A percentile compares a stretch with the other conserved stretches of the same genome.
Evolutionary conservation across 169 alveolate species (phyloP).

Genomic region (Babesia microti): DNA sequence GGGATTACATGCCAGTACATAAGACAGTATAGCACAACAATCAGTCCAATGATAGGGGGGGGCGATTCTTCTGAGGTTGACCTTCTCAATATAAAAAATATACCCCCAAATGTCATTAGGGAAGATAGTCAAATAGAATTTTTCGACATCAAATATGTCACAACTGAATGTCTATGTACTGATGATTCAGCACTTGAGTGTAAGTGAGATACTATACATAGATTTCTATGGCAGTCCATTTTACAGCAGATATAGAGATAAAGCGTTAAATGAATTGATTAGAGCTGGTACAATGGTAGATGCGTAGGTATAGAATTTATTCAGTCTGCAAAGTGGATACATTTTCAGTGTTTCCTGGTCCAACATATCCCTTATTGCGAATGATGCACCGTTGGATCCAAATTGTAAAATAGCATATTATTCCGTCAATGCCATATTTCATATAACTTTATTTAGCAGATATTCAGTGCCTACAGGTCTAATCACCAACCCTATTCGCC

Average conservation of each 20-base stretch:
- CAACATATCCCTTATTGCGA: not conserved
- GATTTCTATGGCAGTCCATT: conserved; percentile 47
- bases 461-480: conserved; percentile 30
- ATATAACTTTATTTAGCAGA: conserved; percentile 35
- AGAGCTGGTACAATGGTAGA: conserved; percentile 37
- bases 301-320: conserved; percentile 6
- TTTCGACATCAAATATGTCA: no score
- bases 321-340: not conserved
- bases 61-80: no score
- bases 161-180: no score
- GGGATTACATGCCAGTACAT: no score
- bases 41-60: no score
- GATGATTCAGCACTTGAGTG: no score
- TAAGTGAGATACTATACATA: no score
- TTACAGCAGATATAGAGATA: conserved; percentile 34
- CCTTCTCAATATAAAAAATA: no score
- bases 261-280: conserved; percentile 30
- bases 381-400: not conserved
- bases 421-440: conserved; percentile 24
- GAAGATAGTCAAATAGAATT: no score
- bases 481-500: conserved; percentile 28
- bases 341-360: not conserved
- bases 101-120: no score
- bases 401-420: conserved; percentile 3
- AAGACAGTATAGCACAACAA: no score